phyloP scores from a whole-genome alignment of 176 grass and related monocot species.

The Elaeis guineensis region DNA sequence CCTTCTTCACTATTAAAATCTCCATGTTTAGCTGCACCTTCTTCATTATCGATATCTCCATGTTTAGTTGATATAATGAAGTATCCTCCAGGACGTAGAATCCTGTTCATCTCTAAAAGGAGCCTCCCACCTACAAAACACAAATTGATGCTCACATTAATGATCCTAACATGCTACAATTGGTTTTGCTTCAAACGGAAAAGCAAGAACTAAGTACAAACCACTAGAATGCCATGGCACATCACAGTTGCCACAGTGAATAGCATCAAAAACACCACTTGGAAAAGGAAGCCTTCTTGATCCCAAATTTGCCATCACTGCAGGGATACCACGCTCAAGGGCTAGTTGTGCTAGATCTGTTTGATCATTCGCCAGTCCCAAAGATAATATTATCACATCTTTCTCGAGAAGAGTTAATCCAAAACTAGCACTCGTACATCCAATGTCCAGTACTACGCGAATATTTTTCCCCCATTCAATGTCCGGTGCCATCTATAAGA shows the following conservation, averaged over 20 bases:
- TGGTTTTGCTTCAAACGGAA: neutral
- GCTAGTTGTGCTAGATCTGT: conserved; percentile 69
- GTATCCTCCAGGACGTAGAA: conserved; percentile 94
- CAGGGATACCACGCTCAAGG: conserved; percentile 88
- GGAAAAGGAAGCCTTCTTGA: conserved; percentile 83
- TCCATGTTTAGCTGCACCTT: conserved; percentile 37
- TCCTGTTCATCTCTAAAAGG: conserved; percentile 90
- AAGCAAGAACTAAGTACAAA: conserved; percentile 23
- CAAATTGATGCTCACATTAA: conserved; percentile 20
- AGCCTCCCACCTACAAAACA: conserved; percentile 66
- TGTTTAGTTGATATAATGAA: conserved; percentile 85
- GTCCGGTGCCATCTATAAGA: conserved; percentile 81
- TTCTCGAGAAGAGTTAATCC: conserved; percentile 57
- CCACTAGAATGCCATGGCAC: conserved; percentile 91
- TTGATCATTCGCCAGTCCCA: conserved; percentile 72
- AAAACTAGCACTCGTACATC: conserved; percentile 64
- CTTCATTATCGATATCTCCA: conserved; percentile 79
- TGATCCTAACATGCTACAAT: neutral
- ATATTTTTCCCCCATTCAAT: conserved; percentile 99
- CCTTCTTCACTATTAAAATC: no score
- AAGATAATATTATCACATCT: conserved; percentile 58
- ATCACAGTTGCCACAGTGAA: conserved; percentile 89
- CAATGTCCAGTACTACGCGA: conserved; percentile 67
- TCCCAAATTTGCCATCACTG: conserved; percentile 61
- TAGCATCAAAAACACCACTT: conserved; percentile 87